These are phyloP conservation scores for Boletellus ananiceps DNA, from an alignment of 768 basidiomycete species.

Conservation along the genomic window DNA sequence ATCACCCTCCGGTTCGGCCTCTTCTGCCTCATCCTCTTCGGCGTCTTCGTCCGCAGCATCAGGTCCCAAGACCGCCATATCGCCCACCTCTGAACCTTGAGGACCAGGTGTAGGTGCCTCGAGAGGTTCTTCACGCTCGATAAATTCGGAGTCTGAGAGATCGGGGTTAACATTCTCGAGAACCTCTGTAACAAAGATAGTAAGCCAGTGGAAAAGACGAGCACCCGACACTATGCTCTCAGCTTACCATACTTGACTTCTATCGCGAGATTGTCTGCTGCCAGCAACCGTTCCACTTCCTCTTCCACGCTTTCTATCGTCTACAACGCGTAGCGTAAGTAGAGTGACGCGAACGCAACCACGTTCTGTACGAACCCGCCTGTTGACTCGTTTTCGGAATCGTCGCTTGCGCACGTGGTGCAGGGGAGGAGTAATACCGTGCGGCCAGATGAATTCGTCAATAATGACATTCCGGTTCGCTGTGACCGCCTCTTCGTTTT, in stretches of 20 bases:
- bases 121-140: slow-evolving; percentile 58
- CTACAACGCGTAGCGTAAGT: slow-evolving; percentile 34
- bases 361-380: slow-evolving; percentile 47
- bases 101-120: slow-evolving; percentile 71
- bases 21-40: slow-evolving; percentile 57
- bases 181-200: slow-evolving; percentile 48
- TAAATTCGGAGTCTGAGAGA: slow-evolving; percentile 83
- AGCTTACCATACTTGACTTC: slow-evolving; percentile 72
- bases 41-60: slow-evolving; percentile 55
- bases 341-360: not conserved
- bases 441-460: slow-evolving; percentile 96
- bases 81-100: slow-evolving; percentile 59
- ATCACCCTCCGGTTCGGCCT: slow-evolving; percentile 65
- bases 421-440: slow-evolving; percentile 92
- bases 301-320: slow-evolving; percentile 94
- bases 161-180: slow-evolving; percentile 90
- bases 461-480: slow-evolving; percentile 74
- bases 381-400: slow-evolving; percentile 86
- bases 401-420: slow-evolving; percentile 86
- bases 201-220: not conserved
- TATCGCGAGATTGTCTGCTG: slow-evolving; percentile 69
- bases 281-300: slow-evolving; percentile 83
- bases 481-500: slow-evolving; percentile 61
- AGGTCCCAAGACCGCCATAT: slow-evolving; percentile 51
- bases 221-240: no score